Conservation (phyloP, 306 rosid genomes). For the Inga laurina region DNA sequence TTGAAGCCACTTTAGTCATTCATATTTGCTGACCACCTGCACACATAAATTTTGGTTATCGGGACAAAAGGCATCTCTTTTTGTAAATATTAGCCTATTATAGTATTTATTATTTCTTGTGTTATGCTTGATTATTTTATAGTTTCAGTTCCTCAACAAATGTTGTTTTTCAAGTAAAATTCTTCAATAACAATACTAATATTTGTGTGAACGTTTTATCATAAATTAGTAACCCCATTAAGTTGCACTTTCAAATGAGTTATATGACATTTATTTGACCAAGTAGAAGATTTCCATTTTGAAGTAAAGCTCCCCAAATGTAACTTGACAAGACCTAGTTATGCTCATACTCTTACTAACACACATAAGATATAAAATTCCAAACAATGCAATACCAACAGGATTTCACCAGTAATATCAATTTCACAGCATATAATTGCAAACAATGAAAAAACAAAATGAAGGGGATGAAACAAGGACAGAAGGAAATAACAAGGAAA, state of each 20-base stretch:
- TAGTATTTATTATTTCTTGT: constrained; percentile 22
- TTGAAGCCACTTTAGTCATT: constrained; percentile 88
- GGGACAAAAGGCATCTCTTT: constrained; percentile 67
- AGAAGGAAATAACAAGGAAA: neutral
- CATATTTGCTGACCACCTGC: constrained; percentile 93
- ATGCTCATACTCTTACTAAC: constrained; percentile 14
- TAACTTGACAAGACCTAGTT: neutral
- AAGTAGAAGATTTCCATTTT: constrained; percentile 21
- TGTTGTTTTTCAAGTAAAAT: neutral
- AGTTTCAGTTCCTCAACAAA: constrained; percentile 23
- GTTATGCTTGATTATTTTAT: constrained; percentile 29
- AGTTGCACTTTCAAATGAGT: constrained; percentile 31
- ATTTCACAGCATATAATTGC: neutral
- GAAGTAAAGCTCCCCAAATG: constrained; percentile 27
- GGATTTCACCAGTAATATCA: constrained; percentile 5
- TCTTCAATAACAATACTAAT: constrained; percentile 27
- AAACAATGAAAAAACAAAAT: neutral
- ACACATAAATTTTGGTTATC: constrained; percentile 83
- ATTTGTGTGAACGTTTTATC: constrained; percentile 36
- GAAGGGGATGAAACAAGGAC: neutral
- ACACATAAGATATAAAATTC: constrained; percentile 12
- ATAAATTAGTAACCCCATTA: neutral
- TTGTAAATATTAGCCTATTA: constrained; percentile 40
- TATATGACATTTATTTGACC: constrained; percentile 22
- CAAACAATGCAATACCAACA: constrained; percentile 22